phyloP scores from a whole-genome alignment of 179 eudicot species.

The Beta lomatogona region DNA sequence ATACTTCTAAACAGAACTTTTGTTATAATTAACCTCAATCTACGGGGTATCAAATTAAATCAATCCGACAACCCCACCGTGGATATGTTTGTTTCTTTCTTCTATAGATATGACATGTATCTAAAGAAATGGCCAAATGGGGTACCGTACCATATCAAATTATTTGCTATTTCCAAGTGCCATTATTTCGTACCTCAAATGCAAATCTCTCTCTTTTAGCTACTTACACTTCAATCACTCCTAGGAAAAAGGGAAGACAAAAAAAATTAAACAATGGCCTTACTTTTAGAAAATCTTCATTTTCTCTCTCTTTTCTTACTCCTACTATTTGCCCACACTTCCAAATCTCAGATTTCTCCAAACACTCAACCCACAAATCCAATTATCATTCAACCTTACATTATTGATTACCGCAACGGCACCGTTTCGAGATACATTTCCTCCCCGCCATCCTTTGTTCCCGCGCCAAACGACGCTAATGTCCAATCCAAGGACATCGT shows the following conservation, averaged over 20 bases:
- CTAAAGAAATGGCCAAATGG: background rate
- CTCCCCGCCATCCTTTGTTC: background rate
- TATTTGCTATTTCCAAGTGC: background rate
- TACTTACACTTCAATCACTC: background rate
- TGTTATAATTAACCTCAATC: background rate
- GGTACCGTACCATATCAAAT: background rate
- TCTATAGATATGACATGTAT: background rate
- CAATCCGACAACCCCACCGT: background rate
- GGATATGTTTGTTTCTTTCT: background rate
- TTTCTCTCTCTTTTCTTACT: background rate
- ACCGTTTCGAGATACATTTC: slow-evolving; percentile 20
- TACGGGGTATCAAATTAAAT: background rate
- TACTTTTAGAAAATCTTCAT: background rate
- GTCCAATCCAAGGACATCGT: slow-evolving; percentile 54
- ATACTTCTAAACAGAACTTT: no score
- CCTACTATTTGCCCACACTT: background rate
- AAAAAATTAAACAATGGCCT: background rate
- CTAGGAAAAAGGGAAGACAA: no score
- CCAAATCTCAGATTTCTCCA: background rate
- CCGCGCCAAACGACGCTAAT: slow-evolving; percentile 14
- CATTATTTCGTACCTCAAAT: background rate
- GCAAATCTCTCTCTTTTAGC: background rate
- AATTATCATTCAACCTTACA: slow-evolving; percentile 26
- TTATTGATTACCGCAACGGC: slow-evolving; percentile 32
- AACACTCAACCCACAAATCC: background rate